Evolutionary conservation across 2,329 filamentous ascomycete species (phyloP).

Genomic region (Elsinoe perseae): DNA sequence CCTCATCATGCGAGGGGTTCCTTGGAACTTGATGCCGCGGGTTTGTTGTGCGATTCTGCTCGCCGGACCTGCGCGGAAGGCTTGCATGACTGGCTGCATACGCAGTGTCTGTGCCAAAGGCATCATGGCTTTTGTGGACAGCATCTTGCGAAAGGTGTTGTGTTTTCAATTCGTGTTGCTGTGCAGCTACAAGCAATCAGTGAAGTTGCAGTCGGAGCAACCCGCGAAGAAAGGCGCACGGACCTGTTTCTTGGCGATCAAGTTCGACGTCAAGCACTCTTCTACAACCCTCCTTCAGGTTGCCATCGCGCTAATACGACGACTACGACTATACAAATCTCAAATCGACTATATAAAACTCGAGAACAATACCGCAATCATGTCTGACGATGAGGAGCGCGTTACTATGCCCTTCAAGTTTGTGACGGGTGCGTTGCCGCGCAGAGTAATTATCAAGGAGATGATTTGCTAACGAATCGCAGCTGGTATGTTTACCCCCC

Average conservation of each 20-base stretch:
- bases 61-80: slow-evolving; percentile 15
- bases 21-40: slow-evolving; percentile 27
- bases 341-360: slow-evolving; percentile 17
- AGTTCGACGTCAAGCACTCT: slow-evolving; percentile 11
- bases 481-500: slow-evolving; percentile 28
- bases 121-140: slow-evolving; percentile 10
- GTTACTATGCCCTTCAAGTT: slow-evolving; percentile 99
- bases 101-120: slow-evolving; percentile 27
- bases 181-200: background rate
- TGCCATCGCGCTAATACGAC: background rate
- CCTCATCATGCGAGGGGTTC: slow-evolving; percentile 25
- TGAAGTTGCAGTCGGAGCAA: slow-evolving; percentile 11
- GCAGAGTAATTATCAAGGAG: slow-evolving; percentile 15
- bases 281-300: slow-evolving; percentile 1
- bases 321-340: slow-evolving; percentile 5
- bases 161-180: background rate
- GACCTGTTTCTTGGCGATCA: slow-evolving; percentile 9
- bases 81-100: slow-evolving; percentile 17
- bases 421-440: slow-evolving; percentile 73
- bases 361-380: slow-evolving; percentile 50
- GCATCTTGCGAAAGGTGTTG: background rate
- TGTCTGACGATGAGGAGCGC: slow-evolving; percentile 82
- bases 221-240: background rate
- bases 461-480: slow-evolving; percentile 15
- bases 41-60: slow-evolving; percentile 23